A percentile compares a stretch with the other conserved stretches of the same genome.
Evolutionary conservation across 164 flowering plant species (phyloP).

Genomic region (Annona cherimola): DNA sequence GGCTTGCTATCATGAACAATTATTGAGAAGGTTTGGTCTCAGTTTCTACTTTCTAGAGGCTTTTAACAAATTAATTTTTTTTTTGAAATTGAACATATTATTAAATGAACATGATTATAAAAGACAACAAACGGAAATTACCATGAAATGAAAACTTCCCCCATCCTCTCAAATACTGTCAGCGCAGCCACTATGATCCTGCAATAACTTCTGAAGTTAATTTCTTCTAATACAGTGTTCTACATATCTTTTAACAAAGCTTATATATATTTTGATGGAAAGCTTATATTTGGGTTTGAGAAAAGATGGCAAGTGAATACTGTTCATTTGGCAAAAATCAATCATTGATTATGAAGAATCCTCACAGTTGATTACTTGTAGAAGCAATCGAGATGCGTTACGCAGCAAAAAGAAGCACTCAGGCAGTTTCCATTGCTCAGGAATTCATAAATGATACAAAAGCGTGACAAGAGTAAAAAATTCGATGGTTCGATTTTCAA

Average conservation of each 20-base stretch:
- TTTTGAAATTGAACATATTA: too few relatives aligned
- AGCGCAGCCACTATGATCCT: conserved; percentile 71
- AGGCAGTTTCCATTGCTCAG: too few relatives aligned
- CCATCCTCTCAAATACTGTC: conserved; percentile 52
- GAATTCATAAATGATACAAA: too few relatives aligned
- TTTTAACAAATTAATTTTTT: too few relatives aligned
- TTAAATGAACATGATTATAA: too few relatives aligned
- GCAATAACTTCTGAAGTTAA: conserved; percentile 13
- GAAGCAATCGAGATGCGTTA: not conserved
- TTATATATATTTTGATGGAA: not conserved
- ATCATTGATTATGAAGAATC: too few relatives aligned
- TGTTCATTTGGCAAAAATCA: not conserved
- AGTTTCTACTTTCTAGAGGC: too few relatives aligned
- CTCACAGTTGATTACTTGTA: not conserved
- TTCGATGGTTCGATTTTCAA: too few relatives aligned
- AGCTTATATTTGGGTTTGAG: not conserved
- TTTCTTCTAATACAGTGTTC: not conserved
- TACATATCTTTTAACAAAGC: not conserved
- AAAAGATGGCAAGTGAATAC: not conserved
- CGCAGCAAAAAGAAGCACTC: not conserved
- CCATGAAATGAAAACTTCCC: conserved; percentile 62
- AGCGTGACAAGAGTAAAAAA: too few relatives aligned
- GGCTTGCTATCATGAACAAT: too few relatives aligned
- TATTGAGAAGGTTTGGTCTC: too few relatives aligned
- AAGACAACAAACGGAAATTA: conserved; percentile 11